Percentiles rank a stretch among this genome's conserved stretches.
Conservation (phyloP, 139 green algal genomes). For the Zygnema circumcarinatum region DNA sequence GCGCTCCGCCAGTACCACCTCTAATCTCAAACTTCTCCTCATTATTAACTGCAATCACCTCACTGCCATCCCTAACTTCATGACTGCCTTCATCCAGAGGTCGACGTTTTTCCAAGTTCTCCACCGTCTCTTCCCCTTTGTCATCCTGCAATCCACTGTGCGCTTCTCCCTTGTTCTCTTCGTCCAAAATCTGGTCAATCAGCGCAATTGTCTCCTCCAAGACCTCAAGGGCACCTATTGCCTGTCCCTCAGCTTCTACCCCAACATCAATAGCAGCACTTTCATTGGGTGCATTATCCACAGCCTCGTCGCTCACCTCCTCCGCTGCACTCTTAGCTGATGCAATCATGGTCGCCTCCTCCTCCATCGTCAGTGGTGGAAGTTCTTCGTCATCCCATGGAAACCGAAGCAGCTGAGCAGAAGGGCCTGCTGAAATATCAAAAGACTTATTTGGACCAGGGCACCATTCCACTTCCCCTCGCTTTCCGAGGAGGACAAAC, state of each 20-base stretch:
- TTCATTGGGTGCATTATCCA: neutral
- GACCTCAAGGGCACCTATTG: neutral
- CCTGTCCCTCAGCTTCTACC: constrained; percentile 5
- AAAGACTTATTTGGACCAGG: constrained; percentile 19
- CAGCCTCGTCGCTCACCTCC: constrained; percentile 8
- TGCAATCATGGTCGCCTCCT: constrained; percentile 2
- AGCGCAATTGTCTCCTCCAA: neutral
- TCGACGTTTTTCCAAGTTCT: neutral
- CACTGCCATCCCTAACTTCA: neutral
- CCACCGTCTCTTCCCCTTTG: neutral
- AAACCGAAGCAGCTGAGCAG: neutral
- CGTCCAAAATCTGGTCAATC: constrained; percentile 7
- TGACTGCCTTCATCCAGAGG: neutral
- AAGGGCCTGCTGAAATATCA: neutral
- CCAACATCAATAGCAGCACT: neutral
- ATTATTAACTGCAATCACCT: neutral
- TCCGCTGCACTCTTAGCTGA: neutral
- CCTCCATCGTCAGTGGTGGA: neutral
- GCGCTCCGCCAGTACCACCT: neutral
- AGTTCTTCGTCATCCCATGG: constrained; percentile 13
- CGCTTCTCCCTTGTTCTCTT: constrained; percentile 2
- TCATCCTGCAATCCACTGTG: neutral
- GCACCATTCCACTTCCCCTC: constrained; percentile 37
- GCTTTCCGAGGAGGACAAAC: constrained; percentile 50
- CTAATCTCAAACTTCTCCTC: neutral